Percentiles rank a stretch among this genome's conserved stretches.
phyloP scores from a whole-genome alignment of 441 rosid species.

The Kokia cookei region DNA sequence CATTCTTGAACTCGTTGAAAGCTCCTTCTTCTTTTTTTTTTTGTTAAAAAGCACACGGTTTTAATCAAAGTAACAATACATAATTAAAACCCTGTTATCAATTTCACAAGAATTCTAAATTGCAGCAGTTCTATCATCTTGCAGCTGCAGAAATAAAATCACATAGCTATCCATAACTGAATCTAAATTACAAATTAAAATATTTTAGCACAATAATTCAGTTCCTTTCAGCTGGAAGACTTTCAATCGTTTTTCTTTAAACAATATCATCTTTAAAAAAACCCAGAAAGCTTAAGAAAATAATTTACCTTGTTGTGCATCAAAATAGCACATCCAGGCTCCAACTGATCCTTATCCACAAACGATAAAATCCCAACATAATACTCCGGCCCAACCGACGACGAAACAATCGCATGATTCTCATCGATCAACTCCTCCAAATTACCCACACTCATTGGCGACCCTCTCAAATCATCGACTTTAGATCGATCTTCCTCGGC shows the following conservation, averaged over 20 bases:
- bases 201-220: neutral
- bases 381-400: slow-evolving; percentile 95
- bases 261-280: neutral
- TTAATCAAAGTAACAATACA: neutral
- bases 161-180: neutral
- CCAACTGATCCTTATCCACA: slow-evolving; percentile 91
- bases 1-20: neutral
- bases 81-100: neutral
- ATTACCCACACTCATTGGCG: slow-evolving; percentile 97
- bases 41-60: neutral
- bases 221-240: neutral
- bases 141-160: neutral
- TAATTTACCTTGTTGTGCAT: slow-evolving; percentile 87
- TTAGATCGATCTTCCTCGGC: slow-evolving; percentile 94
- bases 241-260: neutral
- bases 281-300: neutral
- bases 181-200: neutral
- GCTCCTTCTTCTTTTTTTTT: neutral
- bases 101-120: neutral
- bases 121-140: neutral
- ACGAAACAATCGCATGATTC: slow-evolving; percentile 94
- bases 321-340: slow-evolving; percentile 93
- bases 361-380: slow-evolving; percentile 84
- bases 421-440: slow-evolving; percentile 93
- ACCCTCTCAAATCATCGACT: slow-evolving; percentile 91